Evolutionary conservation across 345 rosid genomes (phyloP), one percentile per base, ranked within the genome.

Genomic region (Toxicodendron radicans): DNA sequence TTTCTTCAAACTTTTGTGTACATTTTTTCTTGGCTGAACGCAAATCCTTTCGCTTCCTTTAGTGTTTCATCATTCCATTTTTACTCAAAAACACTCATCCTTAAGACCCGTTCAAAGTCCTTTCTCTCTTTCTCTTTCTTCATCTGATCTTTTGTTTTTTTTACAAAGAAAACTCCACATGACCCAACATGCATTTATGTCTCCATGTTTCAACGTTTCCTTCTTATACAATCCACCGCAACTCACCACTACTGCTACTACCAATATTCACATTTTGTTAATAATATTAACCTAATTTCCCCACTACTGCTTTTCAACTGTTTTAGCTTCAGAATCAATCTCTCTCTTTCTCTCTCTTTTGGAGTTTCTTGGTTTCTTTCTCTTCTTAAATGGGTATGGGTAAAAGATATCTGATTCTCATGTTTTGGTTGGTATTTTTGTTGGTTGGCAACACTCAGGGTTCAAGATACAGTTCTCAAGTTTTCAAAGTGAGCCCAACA

Each of bases 121-220:
- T n/a, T 32, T 53, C 48, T 38, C 52, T 41, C 43, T 46, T 71
- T 60, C 17, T 51, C 54, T 51, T 4, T 11, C 5, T 46, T 12
- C 17, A 11, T 2, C 8, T 38, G 10, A 6, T 38, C 43, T 5
- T 7, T 38, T 38, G n/a, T n/a, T 38, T 38, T 1, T 38, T 38
- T 38, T 38, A 5, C 43, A 38, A 35, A 35, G 38, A 35, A 35
- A 13, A 51, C 54, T 14, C 54, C 54, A 51, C 54, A 13, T 51
- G 18, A 14, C 54, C 54, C 43, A 7, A 8, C 43, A 51, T 30
- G 75, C 82, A 80, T 78, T 81, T 58, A 74, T 49, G 79, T 57
- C 74, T 56, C 78, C 77, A 70, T 73, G 82, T 78, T 75, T 73
- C 82, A 74, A 49, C 77, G 56, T 60, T 68, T 73, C 70, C 77